These are phyloP conservation scores for Fulvia fulva DNA, from an alignment of 2,329 filamentous ascomycete genomes.

Conservation along the genomic window DNA sequence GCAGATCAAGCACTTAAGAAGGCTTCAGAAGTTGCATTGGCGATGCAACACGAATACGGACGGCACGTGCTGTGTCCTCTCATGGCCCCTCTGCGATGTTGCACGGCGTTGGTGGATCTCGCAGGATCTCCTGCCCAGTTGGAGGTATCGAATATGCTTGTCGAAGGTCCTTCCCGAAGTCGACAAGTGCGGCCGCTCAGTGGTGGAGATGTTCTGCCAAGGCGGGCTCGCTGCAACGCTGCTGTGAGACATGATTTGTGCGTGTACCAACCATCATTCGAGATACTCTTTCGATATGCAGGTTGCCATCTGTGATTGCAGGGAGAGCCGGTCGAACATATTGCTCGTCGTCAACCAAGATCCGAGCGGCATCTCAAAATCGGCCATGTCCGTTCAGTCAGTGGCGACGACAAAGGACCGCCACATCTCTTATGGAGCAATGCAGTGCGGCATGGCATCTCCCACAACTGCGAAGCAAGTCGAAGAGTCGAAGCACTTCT, in stretches of 20 bases:
- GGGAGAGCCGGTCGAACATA: not conserved
- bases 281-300: not conserved
- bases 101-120: not conserved
- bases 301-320: not conserved
- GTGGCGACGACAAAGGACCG: too few species aligned
- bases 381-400: too few species aligned
- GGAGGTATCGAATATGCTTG: not conserved
- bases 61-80: not conserved
- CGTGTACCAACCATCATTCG: not conserved
- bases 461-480: not conserved
- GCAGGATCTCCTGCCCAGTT: not conserved
- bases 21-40: not conserved
- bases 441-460: not conserved
- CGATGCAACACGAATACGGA: not conserved
- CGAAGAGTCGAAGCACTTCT: not conserved
- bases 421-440: too few species aligned
- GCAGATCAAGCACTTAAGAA: not conserved
- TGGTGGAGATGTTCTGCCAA: conserved; percentile 2
- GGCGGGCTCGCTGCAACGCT: too few species aligned
- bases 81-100: not conserved
- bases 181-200: not conserved
- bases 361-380: too few species aligned
- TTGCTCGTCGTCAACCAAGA: not conserved
- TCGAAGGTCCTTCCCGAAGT: not conserved
- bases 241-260: not conserved